Base-by-base conservation (phyloP, 2,329 filamentous ascomycete species). In the Aspergillus caelatus region DNA sequence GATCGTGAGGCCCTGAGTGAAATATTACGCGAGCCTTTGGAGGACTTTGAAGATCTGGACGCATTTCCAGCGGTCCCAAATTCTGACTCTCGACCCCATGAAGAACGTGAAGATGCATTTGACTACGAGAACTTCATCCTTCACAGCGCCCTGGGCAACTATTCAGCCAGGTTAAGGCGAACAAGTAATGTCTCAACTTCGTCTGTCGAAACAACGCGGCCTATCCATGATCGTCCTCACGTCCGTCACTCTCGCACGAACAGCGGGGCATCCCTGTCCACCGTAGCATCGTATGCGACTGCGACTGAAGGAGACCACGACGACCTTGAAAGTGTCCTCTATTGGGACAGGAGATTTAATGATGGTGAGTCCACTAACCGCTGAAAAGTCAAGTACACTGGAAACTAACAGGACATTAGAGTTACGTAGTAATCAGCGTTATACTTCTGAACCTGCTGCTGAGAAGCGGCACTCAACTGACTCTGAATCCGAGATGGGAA, bases 51-150 rank as follows among this genome's bases (percentile, higher is more conserved):
- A 28, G 74, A 74, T 12, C 55, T 77, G 53, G 72, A 76, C 54
- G 72, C 75, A n/a, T 74, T 77, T 28, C 73, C 74, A 9, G 62
- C 74, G 4, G 68, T 74, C 16, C 72, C 74, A 0, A 75, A 84
- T 55, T 83, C 86, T 60, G 84, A 86, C 58, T 84, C 85, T 10
- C 80, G 91, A 7, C 92, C 93, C 0, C 94, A 98, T 72, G 94
- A 98, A 79, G 93, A 97, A 76, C 91, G 94, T 23, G 89, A 94
- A 68, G 94, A 98, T 77, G 94, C 94, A 1, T 98, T 98, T 72
- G 94, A 98, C 76, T 98, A 98, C 67, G 92, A 97, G 76, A 90
- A 96, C 74, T 97, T 97, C 79, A 97, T 97, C 77, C 84, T 97
- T 16, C 93, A 97, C 76, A 96, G 92, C 69, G 93, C 93, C 12